Conservation (phyloP, 2,329 filamentous ascomycete species). For the Cordyceps cicadae region DNA sequence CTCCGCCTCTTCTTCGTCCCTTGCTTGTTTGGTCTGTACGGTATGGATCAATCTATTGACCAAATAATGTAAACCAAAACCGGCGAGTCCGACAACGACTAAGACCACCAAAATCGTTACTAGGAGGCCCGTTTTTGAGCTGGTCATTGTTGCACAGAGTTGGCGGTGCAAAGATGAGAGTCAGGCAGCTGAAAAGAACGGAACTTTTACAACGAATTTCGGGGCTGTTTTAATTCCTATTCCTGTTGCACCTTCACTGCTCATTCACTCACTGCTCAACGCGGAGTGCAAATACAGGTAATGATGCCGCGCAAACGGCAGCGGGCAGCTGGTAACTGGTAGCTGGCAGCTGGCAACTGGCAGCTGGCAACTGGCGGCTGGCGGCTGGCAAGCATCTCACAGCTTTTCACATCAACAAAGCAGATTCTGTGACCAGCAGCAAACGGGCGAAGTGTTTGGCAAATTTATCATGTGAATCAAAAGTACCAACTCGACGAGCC, state of each 20-base stretch:
- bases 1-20: conserved; percentile 4
- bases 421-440: background rate
- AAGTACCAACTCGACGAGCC: background rate
- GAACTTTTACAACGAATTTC: too few species aligned
- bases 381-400: too few species aligned
- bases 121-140: conserved; percentile 1
- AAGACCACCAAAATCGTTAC: conserved; percentile 6
- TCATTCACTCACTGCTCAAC: background rate
- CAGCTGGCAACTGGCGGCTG: too few species aligned
- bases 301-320: background rate
- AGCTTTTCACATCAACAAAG: background rate
- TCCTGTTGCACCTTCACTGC: background rate
- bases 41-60: background rate
- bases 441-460: background rate
- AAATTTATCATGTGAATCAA: background rate
- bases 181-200: background rate
- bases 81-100: background rate
- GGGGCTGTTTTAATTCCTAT: too few species aligned
- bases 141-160: background rate
- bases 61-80: background rate
- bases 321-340: background rate
- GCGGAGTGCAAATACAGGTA: background rate
- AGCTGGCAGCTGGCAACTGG: too few species aligned
- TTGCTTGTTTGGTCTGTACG: background rate
- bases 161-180: background rate